Evolutionary conservation across 2,329 filamentous ascomycete species (phyloP).

Genomic region (Zopfia rhizophila): DNA sequence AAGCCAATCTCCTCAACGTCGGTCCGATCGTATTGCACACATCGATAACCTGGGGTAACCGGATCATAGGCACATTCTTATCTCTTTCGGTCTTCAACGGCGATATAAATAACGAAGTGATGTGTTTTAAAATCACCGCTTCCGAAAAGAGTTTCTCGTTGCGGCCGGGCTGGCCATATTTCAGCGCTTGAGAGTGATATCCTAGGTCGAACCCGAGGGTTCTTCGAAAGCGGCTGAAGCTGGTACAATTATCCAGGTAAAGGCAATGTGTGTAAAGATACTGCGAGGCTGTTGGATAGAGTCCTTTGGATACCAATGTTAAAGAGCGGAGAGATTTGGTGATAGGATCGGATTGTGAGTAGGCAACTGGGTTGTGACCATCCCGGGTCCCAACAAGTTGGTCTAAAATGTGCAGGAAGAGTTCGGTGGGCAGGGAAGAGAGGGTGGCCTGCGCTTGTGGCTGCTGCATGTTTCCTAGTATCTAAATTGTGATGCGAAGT

Average conservation of each 20-base stretch:
- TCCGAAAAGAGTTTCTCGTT: slow-evolving; percentile 29
- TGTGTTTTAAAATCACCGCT: slow-evolving; percentile 20
- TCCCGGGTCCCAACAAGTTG: slow-evolving; percentile 33
- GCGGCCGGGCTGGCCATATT: slow-evolving; percentile 29
- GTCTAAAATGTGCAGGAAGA: slow-evolving; percentile 40
- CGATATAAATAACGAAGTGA: slow-evolving; percentile 36
- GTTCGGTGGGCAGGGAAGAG: slow-evolving; percentile 31
- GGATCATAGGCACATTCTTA: slow-evolving; percentile 25
- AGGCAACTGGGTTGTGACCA: slow-evolving; percentile 31
- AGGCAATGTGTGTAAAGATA: slow-evolving; percentile 41
- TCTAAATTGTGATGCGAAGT: too few relatives aligned
- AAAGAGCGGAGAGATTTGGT: slow-evolving; percentile 39
- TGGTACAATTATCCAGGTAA: slow-evolving; percentile 32
- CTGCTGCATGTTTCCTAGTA: slow-evolving; percentile 8
- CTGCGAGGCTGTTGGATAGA: slow-evolving; percentile 32
- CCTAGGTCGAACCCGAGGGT: slow-evolving; percentile 35
- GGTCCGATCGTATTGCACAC: slow-evolving; percentile 27
- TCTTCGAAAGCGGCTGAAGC: slow-evolving; percentile 31
- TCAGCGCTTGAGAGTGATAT: slow-evolving; percentile 28
- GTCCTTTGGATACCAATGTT: slow-evolving; percentile 32
- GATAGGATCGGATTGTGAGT: slow-evolving; percentile 25
- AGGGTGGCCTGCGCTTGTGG: slow-evolving; percentile 1
- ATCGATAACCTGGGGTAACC: slow-evolving; percentile 37
- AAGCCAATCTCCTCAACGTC: slow-evolving; percentile 32
- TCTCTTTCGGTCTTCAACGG: slow-evolving; percentile 18